Evolutionary conservation across 129 eudicot genomes (phyloP), one percentile per base, ranked within the genome.

Genomic region (Lactuca sativa): DNA sequence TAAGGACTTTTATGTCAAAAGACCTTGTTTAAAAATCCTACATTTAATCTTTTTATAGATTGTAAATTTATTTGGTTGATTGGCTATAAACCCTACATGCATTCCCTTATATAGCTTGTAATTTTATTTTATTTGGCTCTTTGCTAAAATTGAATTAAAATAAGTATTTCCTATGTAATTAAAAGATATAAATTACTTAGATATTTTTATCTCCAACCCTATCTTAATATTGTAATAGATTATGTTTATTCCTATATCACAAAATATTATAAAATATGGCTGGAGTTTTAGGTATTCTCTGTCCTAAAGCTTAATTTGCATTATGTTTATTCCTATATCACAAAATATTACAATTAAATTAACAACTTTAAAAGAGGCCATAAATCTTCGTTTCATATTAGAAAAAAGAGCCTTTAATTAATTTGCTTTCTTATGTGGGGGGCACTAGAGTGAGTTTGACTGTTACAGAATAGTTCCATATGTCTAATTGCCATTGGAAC

Each of bases 241-340:
- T 60, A 34, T 34, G 16, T 34, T 59, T 34, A 60, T 60, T 60
- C 7, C 65, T 10, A n/a, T 60, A 60, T 60, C 65, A 14, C 65
- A 13, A 60, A 60, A 34, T 60, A 60, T 34, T 34, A 60, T 60
- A 60, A 60, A 60, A 11, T 12, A 60, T 60, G 65, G 38, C 16
- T n/a, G 30, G 13, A 61, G 66, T 34, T 36, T 61, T 61, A 61
- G 48, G 66, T 61, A 61, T 61, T n/a, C 7, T 9, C 7, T 61
- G 15, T 36, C 49, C 66, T 34, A 61, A 61, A n/a, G n/a, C n/a
- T n/a, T n/a, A n/a, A n/a, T n/a, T n/a, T n/a, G n/a, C n/a, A n/a
- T n/a, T n/a, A n/a, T n/a, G n/a, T n/a, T n/a, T n/a, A n/a, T n/a
- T n/a, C n/a, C n/a, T n/a, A n/a, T n/a, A n/a, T n/a, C n/a, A n/a